Base-by-base conservation (phyloP, 1,139 yeast genomes). In the Yamadazyma songkhlaensis region DNA sequence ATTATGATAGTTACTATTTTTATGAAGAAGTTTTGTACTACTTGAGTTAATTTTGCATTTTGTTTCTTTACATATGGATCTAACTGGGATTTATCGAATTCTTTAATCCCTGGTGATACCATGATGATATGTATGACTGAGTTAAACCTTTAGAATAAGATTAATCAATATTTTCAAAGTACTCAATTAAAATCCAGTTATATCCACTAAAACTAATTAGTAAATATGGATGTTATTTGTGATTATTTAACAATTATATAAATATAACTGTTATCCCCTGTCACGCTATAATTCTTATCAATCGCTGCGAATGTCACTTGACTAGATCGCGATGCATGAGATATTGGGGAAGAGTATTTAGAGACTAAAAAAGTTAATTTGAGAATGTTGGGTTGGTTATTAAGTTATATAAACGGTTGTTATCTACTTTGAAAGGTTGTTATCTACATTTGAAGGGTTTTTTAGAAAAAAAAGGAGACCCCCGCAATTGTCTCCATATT, bases 21-120 rank as follows among this genome's bases (percentile, higher is more conserved):
- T 41, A 75, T 57, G 54, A 83, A 86, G 70, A 83, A 84, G 64
- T 84, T 84, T 63, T 80, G 78, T 10, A 75, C 63, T 45, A 77
- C 75, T 49, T 64, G 76, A 10, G 61, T 54, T 35, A 69, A 55
- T 48, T 71, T 71, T 34, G 67, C 57, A 36, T 52, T 54, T 38
- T 59, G 64, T 39, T 53, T 54, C 43, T 43, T 51, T 17, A 51
- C 46, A 35, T 51, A 51, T 2, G 60, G 51, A 37, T 59, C 63
- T 13, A 38, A 32, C 6, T 38, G 41, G 14, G 22, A 29, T 17
- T 38, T 38, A 20, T 47, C 42, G 29, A 42, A 29, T 17, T 49
- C 53, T 17, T 40, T 39, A 14, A 32, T 25, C n/a, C 25, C 35
- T 6, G 54, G 54, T n/a, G 54, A 50, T 13, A 42, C 50, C 54